Conservation (phyloP, 2,329 filamentous ascomycete species). For the Cercospora citrullina region DNA sequence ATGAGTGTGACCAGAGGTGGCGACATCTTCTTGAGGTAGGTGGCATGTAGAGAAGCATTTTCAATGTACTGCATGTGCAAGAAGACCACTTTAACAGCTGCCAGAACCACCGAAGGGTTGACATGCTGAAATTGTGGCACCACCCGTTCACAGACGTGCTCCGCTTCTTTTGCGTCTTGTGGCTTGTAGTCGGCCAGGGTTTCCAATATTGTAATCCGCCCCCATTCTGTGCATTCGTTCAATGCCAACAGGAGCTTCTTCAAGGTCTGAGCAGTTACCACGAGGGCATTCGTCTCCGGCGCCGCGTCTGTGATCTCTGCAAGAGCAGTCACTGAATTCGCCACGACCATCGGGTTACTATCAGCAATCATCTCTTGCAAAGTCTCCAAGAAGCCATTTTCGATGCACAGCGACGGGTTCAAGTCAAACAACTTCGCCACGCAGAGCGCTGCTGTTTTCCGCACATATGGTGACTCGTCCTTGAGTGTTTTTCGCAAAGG, state of each 20-base stretch:
- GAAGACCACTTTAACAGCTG: conserved; percentile 97
- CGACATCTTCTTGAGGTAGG: conserved; percentile 98
- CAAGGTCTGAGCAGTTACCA: conserved; percentile 76
- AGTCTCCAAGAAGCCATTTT: conserved; percentile 93
- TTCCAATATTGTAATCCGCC: conserved; percentile 86
- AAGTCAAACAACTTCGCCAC: conserved; percentile 97
- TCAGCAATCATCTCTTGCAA: conserved; percentile 96
- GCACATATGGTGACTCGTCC: conserved; percentile 97
- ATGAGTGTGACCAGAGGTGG: conserved; percentile 93
- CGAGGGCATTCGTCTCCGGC: conserved; percentile 83
- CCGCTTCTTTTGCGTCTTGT: conserved; percentile 87
- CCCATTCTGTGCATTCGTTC: conserved; percentile 99
- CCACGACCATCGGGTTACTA: conserved; percentile 98
- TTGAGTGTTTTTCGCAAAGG: conserved; percentile 91
- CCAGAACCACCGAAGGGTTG: conserved; percentile 92
- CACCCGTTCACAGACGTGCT: conserved; percentile 96
- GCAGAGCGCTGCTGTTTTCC: conserved; percentile 96
- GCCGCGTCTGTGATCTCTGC: conserved; percentile 88
- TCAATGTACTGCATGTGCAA: conserved; percentile 83
- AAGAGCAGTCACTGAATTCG: conserved; percentile 92
- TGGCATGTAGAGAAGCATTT: conserved; percentile 72
- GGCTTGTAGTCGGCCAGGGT: conserved; percentile 87
- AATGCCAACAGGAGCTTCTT: conserved; percentile 96
- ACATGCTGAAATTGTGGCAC: conserved; percentile 97
- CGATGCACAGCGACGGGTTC: conserved; percentile 86